Conservation (phyloP, 78 protist species). For the Diacronema lutheri region DNA sequence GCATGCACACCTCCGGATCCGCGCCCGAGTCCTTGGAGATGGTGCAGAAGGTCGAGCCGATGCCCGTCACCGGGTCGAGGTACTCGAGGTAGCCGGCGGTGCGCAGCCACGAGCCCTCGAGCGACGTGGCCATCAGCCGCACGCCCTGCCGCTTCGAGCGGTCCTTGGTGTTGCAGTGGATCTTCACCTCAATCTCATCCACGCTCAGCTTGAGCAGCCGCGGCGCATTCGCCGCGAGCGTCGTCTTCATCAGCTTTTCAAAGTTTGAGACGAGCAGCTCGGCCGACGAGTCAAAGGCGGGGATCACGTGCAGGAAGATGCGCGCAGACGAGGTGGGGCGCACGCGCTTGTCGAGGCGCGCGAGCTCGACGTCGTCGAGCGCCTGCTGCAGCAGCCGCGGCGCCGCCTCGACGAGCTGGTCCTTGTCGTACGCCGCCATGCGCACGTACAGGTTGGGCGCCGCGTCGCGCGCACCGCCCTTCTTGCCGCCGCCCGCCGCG, state of each 20-base stretch:
- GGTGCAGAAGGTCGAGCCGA: too few species aligned
- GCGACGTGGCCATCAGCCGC: slow-evolving; percentile 33
- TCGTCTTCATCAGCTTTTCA: neutral
- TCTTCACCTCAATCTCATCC: slow-evolving; percentile 73
- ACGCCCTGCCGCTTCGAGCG: slow-evolving; percentile 2
- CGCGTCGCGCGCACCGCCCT: too few species aligned
- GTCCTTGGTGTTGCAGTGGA: neutral
- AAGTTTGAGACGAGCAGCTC: neutral
- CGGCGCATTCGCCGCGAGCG: slow-evolving; percentile 63
- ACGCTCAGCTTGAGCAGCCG: slow-evolving; percentile 73
- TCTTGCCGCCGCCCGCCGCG: slow-evolving; percentile 32
- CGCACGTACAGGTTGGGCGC: slow-evolving; percentile 64
- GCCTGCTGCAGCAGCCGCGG: slow-evolving; percentile 68
- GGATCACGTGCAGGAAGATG: slow-evolving; percentile 84
- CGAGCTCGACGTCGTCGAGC: slow-evolving; percentile 75
- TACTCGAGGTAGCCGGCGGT: slow-evolving; percentile 38
- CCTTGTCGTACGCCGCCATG: slow-evolving; percentile 41
- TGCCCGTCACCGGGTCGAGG: slow-evolving; percentile 45
- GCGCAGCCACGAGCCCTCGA: slow-evolving; percentile 29
- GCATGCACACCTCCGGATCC: neutral
- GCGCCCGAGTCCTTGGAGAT: too few species aligned
- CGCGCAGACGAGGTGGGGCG: slow-evolving; percentile 18
- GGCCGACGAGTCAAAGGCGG: slow-evolving; percentile 54
- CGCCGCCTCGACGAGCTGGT: slow-evolving; percentile 57
- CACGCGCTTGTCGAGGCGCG: slow-evolving; percentile 21